Conservation (phyloP, 306 rosid species). For the Glycine latifolia region DNA sequence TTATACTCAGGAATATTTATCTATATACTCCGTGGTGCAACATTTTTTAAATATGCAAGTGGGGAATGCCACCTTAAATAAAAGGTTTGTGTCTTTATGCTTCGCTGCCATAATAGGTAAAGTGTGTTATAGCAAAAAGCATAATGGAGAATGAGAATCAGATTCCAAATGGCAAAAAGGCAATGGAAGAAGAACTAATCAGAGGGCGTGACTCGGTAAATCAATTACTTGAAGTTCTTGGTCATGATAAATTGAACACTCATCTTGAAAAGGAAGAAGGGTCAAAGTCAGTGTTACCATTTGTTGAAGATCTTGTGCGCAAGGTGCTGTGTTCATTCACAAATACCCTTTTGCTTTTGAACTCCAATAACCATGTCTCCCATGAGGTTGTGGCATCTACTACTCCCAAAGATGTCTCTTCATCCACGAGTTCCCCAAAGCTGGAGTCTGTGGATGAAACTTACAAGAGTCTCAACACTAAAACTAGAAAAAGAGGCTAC, state of each 20-base stretch:
- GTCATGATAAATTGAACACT: background rate
- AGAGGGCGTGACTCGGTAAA: constrained; percentile 48
- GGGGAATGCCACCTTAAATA: background rate
- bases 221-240: constrained; percentile 40
- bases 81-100: background rate
- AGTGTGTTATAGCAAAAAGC: background rate
- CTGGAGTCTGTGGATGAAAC: background rate
- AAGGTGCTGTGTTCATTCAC: constrained; percentile 40
- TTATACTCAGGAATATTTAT: background rate
- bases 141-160: constrained; percentile 36
- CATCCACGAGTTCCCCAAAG: background rate
- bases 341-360: constrained; percentile 38
- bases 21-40: background rate
- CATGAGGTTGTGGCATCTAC: background rate
- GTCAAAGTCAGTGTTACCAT: background rate
- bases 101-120: background rate
- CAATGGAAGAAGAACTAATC: constrained; percentile 38
- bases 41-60: constrained; percentile 23
- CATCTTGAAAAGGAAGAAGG: background rate
- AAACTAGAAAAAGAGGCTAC: constrained; percentile 18
- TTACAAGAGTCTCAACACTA: constrained; percentile 11
- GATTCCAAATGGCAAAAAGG: background rate
- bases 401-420: constrained; percentile 13
- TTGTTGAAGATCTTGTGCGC: constrained; percentile 40
- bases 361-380: background rate